These are phyloP conservation scores for Bretziella fagacearum DNA, from an alignment of 2,329 filamentous ascomycete species.

Conservation along the genomic window DNA sequence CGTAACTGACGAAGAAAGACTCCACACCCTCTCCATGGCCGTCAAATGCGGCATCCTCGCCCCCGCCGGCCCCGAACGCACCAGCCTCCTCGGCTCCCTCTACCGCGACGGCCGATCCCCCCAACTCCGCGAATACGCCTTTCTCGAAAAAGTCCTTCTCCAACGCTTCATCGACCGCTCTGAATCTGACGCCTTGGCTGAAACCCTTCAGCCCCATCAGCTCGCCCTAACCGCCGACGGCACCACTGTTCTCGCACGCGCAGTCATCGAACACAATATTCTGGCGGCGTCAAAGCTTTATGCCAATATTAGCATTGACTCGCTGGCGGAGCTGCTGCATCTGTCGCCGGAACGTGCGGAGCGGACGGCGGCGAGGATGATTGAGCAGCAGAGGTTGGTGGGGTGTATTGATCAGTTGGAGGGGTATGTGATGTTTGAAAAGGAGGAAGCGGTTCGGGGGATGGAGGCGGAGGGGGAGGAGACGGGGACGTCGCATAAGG, in stretches of 20 bases:
- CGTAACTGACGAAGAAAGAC: conserved; percentile 72
- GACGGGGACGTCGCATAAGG: conserved; percentile 40
- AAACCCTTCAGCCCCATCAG: conserved; percentile 70
- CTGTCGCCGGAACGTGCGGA: conserved; percentile 70
- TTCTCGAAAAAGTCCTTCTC: conserved; percentile 95
- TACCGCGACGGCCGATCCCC: conserved; percentile 83
- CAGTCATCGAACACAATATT: conserved; percentile 91
- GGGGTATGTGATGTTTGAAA: conserved; percentile 71
- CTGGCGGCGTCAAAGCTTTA: conserved; percentile 69
- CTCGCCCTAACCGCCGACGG: conserved; percentile 80
- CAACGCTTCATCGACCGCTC: conserved; percentile 63
- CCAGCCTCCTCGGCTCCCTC: conserved; percentile 60
- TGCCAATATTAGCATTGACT: conserved; percentile 58
- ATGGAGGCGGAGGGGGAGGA: conserved; percentile 5
- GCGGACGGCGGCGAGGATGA: conserved; percentile 83
- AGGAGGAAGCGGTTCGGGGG: conserved; percentile 35
- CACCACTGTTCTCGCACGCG: conserved; percentile 79
- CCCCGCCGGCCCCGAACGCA: conserved; percentile 72
- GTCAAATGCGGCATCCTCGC: conserved; percentile 87
- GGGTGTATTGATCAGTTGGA: conserved; percentile 93
- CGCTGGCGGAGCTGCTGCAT: conserved; percentile 60
- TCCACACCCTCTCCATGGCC: conserved; percentile 69
- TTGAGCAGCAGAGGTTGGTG: conserved; percentile 76
- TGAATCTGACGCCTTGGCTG: conserved; percentile 78
- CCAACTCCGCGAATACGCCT: conserved; percentile 62